Base-by-base conservation (phyloP, 2,329 filamentous ascomycete genomes). In the Seiridium unicorne region DNA sequence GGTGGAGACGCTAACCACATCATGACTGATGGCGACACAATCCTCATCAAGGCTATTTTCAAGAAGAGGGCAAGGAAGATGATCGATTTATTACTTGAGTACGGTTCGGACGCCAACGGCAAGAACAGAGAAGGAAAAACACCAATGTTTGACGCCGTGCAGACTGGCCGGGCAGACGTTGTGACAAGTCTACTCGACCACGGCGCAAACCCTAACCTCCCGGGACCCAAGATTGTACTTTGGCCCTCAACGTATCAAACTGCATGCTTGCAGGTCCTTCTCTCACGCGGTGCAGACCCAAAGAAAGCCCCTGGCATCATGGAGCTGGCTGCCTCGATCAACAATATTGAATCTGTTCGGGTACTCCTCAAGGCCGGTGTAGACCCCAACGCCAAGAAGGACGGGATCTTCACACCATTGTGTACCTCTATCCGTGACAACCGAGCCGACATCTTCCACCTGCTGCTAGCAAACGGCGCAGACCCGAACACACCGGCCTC, bases 371-470 rank as follows among this genome's bases (percentile, higher is more conserved):
- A 83, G 34, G 80, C 83, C 1, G 84, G 84, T 10, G 83, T 88
- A n/a, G 81, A 84, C 51, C 84, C 84, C 47, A 87, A 89, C 63
- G 69, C 77, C 8, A 85, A 84, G 64, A 88, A 88, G 69, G 88
- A 90, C 63, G 85, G 86, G 7, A 82, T 84, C 38, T 90, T 88
- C 72, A 90, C 88, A 0, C 87, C 88, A 0, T 77, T 90, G 0
- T 90, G 88, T 74, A 85, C 87, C 0, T 80, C 87, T 0, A 90
- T 90, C 63, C 85, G 88, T 31, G 88, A 90, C 71, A 84, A 90
- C 68, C 81, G 84, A 53, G 69, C 76, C 31, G 85, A 89, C 11
- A 85, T 90, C 44, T 80, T 90, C 55, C 76, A 82, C 11, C 80
- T 89, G 10, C 79, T 90, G 3, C 75, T 87, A 13, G 70, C 71